Conservation (phyloP, 371 early-diverging fungal genomes). For the Apophysomyces trapeziformis region DNA sequence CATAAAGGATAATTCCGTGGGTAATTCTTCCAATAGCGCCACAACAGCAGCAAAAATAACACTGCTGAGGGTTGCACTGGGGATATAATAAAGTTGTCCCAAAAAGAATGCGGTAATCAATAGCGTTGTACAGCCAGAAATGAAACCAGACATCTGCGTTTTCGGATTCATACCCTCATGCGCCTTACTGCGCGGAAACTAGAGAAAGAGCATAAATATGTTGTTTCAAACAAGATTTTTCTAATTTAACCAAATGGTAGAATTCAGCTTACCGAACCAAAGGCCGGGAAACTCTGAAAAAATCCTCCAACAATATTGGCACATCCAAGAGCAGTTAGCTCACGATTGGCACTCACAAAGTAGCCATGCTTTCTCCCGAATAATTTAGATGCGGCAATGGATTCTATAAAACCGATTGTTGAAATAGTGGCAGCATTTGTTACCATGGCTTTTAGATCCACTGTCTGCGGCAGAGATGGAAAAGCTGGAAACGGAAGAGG, state of each 20-base stretch:
- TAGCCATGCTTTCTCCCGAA: conserved; percentile 86
- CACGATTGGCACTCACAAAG: conserved; percentile 86
- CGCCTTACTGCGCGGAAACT: conserved; percentile 80
- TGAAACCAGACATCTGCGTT: conserved; percentile 83
- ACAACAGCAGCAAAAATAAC: conserved; percentile 84
- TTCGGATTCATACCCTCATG: conserved; percentile 83
- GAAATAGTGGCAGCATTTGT: conserved; percentile 72
- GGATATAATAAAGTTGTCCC: conserved; percentile 81
- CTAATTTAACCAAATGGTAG: conserved; percentile 1
- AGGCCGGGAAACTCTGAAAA: conserved; percentile 82
- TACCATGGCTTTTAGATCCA: conserved; percentile 55
- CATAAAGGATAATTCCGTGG: conserved; percentile 80
- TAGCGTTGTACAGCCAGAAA: conserved; percentile 70
- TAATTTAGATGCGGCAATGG: conserved; percentile 83
- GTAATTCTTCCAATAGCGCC: conserved; percentile 75
- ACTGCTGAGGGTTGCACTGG: conserved; percentile 77
- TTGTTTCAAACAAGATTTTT: not conserved
- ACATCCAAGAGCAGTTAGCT: conserved; percentile 90
- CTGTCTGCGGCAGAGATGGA: conserved; percentile 51
- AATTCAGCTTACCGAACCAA: conserved; percentile 68
- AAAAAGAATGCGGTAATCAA: conserved; percentile 70
- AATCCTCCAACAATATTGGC: conserved; percentile 77
- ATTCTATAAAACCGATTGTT: conserved; percentile 91
- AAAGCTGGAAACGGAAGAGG: conserved; percentile 59
- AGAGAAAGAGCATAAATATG: conserved; percentile 4